These are phyloP conservation scores for Oenanthe javanica DNA, from an alignment of 140 eudicot species.

Conservation along the genomic window DNA sequence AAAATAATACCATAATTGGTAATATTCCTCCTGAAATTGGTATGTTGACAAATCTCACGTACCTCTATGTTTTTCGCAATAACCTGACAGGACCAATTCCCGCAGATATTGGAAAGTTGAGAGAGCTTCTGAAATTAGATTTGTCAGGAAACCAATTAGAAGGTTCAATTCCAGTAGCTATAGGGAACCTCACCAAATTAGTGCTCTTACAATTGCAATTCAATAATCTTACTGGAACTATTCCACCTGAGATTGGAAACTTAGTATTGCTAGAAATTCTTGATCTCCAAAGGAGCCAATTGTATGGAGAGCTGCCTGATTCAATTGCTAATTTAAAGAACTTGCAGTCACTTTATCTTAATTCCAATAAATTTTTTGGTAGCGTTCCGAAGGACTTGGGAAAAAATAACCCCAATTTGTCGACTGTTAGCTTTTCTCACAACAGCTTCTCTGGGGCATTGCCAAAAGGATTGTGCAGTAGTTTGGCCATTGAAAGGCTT, in stretches of 20 bases:
- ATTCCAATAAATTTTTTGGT: constrained; percentile 39
- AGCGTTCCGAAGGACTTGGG: constrained; percentile 63
- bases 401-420: neutral
- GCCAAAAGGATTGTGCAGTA: constrained; percentile 64
- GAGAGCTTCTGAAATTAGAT: constrained; percentile 3
- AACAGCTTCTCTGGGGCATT: constrained; percentile 69
- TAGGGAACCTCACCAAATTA: neutral
- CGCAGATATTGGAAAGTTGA: constrained; percentile 38
- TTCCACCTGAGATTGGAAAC: constrained; percentile 39
- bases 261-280: neutral
- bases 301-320: neutral
- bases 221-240: constrained; percentile 23
- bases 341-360: neutral
- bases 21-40: constrained; percentile 51
- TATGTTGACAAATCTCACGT: constrained; percentile 27
- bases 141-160: neutral
- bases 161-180: neutral
- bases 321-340: neutral
- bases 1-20: constrained; percentile 46
- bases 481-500: constrained; percentile 39
- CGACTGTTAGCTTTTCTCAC: constrained; percentile 32
- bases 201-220: neutral
- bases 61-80: constrained; percentile 41
- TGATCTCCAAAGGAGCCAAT: neutral
- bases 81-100: constrained; percentile 52